Percentiles rank a stretch among this genome's conserved stretches.
Conservation (phyloP, 1,139 yeast genomes). For the Saccharomyces hybrid region DNA sequence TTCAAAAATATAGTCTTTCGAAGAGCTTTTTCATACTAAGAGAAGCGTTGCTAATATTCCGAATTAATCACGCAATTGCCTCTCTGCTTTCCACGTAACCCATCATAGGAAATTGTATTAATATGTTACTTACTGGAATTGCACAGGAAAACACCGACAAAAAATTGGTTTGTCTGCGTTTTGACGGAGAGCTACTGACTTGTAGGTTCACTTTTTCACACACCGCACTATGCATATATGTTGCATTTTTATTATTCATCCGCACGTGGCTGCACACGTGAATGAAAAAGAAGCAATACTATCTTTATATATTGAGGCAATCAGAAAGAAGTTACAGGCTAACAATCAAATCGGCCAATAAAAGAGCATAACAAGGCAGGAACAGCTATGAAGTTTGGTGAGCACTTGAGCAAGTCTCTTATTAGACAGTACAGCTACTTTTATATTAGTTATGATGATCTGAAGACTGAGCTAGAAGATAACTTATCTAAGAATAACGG, state of each 20-base stretch:
- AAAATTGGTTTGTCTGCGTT: background rate
- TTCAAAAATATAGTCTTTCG: background rate
- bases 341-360: background rate
- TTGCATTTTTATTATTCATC: background rate
- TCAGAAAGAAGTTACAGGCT: background rate
- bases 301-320: background rate
- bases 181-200: background rate
- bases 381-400: slow-evolving; percentile 49
- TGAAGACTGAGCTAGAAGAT: slow-evolving; percentile 70
- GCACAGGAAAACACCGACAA: background rate
- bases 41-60: background rate
- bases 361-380: background rate
- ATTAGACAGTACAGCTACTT: slow-evolving; percentile 82
- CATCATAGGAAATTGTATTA: background rate
- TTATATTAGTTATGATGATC: slow-evolving; percentile 83
- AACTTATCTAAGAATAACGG: slow-evolving; percentile 47
- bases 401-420: slow-evolving; percentile 62
- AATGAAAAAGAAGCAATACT: background rate
- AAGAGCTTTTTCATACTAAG: background rate
- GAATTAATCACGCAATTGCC: background rate
- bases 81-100: background rate
- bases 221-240: background rate
- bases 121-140: background rate
- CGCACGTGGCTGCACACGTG: background rate
- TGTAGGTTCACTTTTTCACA: background rate